These are phyloP conservation scores for Xylaria scruposa DNA, from an alignment of 495 filamentous ascomycete genomes.

Conservation along the genomic window DNA sequence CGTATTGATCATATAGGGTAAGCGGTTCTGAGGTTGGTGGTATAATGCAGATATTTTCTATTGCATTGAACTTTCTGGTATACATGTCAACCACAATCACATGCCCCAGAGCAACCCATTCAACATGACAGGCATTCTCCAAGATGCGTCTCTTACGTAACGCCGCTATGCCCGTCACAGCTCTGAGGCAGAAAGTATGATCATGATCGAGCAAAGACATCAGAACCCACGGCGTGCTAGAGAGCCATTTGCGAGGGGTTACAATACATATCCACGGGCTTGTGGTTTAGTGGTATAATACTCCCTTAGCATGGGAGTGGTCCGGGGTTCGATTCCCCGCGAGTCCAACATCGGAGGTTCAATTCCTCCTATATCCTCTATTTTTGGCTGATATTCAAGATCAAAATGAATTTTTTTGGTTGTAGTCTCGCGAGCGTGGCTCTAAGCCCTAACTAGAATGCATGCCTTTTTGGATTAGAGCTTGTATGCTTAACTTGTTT, in stretches of 20 bases:
- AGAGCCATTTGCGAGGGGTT: no score
- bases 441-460: not conserved
- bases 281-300: slow-evolving; percentile 32
- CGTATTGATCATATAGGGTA: not conserved
- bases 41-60: not conserved
- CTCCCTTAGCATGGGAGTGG: slow-evolving; percentile 51
- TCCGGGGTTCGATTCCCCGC: slow-evolving; percentile 67
- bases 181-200: not conserved
- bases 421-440: not conserved
- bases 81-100: not conserved
- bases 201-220: not conserved
- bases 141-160: not conserved
- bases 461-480: not conserved
- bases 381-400: not conserved
- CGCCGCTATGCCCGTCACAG: not conserved
- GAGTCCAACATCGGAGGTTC: slow-evolving; percentile 41
- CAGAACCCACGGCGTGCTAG: not conserved
- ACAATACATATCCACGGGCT: slow-evolving; percentile 12
- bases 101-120: not conserved
- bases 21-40: not conserved
- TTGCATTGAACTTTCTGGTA: not conserved
- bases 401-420: not conserved
- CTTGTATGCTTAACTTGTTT: not conserved
- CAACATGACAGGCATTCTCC: not conserved
- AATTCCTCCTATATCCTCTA: slow-evolving; percentile 14